phyloP scores from a whole-genome alignment of 495 filamentous ascomycete species.

The Emericellopsis terricola region DNA sequence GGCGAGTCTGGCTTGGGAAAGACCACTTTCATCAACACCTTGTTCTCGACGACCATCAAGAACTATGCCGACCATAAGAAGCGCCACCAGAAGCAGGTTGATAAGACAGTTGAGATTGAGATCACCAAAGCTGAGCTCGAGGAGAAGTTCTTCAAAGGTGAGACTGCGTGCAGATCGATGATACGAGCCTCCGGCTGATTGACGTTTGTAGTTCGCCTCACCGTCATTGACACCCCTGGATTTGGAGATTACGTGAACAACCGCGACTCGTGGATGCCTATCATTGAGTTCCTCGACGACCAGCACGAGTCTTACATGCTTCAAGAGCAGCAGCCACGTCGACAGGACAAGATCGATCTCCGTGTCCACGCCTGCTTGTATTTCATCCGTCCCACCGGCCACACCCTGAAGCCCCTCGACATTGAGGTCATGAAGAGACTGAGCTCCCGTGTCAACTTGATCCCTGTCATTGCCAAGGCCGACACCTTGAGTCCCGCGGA shows the following conservation, averaged over 20 bases:
- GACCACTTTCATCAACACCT: conserved; percentile 99
- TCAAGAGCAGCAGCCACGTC: conserved; percentile 96
- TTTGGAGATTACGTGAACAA: conserved; percentile 99
- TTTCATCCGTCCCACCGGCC: conserved; percentile 96
- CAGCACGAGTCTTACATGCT: conserved; percentile 99
- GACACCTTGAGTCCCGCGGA: conserved; percentile 91
- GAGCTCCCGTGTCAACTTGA: conserved; percentile 92
- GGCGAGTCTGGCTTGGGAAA: conserved; percentile 97
- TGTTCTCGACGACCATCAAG: conserved; percentile 99
- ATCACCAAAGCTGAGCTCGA: conserved; percentile 99
- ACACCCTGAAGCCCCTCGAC: conserved; percentile 95
- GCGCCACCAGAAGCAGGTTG: conserved; percentile 94
- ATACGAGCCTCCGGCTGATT: no score
- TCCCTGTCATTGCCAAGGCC: conserved; percentile 95
- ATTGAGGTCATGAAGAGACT: conserved; percentile 99
- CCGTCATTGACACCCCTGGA: conserved; percentile 95
- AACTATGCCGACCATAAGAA: conserved; percentile 99
- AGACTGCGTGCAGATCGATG: conserved; percentile 1
- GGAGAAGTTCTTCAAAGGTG: conserved; percentile 99
- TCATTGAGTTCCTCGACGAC: conserved; percentile 98
- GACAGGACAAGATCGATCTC: conserved; percentile 96
- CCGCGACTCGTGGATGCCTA: conserved; percentile 97
- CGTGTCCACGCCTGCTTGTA: conserved; percentile 97
- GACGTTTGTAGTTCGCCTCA: conserved; percentile 70
- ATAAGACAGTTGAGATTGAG: conserved; percentile 99